Conservation (phyloP, 306 rosid genomes). For the Cucumis melo region DNA sequence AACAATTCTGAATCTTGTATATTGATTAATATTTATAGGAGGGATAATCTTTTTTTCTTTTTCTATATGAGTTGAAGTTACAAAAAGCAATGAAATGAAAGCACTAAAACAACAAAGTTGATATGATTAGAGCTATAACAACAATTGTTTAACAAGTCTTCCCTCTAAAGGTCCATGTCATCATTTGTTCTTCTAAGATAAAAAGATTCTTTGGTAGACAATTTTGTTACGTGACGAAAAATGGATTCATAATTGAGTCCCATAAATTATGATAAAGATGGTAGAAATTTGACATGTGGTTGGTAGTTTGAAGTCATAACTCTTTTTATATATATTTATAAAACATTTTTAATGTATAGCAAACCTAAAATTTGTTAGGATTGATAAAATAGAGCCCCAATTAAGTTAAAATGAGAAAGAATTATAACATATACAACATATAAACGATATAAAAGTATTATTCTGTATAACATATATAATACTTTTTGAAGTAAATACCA, state of each 20-base stretch:
- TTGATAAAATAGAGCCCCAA: too few relatives aligned
- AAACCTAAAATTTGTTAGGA: neutral
- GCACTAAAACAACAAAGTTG: neutral
- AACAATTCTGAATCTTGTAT: neutral
- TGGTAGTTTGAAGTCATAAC: neutral
- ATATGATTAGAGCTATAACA: neutral
- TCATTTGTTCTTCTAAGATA: neutral
- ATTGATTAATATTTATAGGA: neutral
- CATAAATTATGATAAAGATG: neutral
- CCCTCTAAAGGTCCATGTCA: neutral
- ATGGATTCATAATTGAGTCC: neutral
- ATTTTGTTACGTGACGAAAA: neutral
- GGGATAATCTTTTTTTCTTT: neutral
- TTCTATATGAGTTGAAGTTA: neutral
- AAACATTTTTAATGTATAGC: neutral
- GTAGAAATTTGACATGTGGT: neutral
- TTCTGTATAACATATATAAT: neutral
- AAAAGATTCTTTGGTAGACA: neutral
- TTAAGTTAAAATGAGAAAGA: neutral
- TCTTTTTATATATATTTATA: neutral
- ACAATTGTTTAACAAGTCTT: neutral
- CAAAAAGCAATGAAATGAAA: neutral
- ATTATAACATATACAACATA: neutral
- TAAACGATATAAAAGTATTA: too few relatives aligned
- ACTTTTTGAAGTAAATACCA: neutral